phyloP scores from a whole-genome alignment of 768 basidiomycete species.

The Termitomyces sp. region DNA sequence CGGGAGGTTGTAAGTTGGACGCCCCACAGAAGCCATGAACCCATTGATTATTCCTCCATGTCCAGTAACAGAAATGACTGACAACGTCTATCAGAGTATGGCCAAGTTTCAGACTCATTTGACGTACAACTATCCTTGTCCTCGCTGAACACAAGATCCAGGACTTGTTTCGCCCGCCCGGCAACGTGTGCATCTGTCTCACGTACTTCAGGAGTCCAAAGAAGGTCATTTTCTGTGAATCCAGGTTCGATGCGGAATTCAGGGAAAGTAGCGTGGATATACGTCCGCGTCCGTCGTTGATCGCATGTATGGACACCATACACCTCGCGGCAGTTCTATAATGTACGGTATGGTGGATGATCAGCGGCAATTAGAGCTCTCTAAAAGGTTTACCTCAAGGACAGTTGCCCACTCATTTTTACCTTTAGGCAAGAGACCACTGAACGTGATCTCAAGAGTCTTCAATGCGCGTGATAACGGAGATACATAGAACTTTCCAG shows the following conservation, averaged over 20 bases:
- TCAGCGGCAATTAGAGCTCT: neutral
- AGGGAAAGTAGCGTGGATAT: slow-evolving; percentile 48
- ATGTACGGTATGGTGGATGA: neutral
- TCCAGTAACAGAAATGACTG: slow-evolving; percentile 65
- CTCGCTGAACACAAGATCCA: slow-evolving; percentile 53
- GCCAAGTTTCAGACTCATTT: slow-evolving; percentile 13
- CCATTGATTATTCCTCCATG: slow-evolving; percentile 62
- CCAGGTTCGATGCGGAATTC: slow-evolving; percentile 50
- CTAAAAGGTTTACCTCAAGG: neutral
- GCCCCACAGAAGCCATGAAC: slow-evolving; percentile 45
- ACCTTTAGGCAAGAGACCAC: slow-evolving; percentile 13
- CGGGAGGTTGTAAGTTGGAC: slow-evolving; percentile 42
- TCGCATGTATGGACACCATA: slow-evolving; percentile 73
- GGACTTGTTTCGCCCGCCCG: slow-evolving; percentile 42
- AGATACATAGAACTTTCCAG: slow-evolving; percentile 56
- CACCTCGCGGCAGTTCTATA: slow-evolving; percentile 63
- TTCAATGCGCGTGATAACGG: slow-evolving; percentile 60
- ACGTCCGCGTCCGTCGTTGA: slow-evolving; percentile 45
- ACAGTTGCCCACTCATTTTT: neutral
- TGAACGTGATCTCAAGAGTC: slow-evolving; percentile 54
- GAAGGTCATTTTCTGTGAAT: slow-evolving; percentile 58
- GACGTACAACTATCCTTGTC: slow-evolving; percentile 26
- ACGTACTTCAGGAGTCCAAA: slow-evolving; percentile 52
- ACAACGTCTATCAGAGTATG: slow-evolving; percentile 1
- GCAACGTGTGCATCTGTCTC: slow-evolving; percentile 48